These are phyloP conservation scores for Saccharomycopsis schoenii DNA, from an alignment of 805 yeast genomes.

Conservation along the genomic window DNA sequence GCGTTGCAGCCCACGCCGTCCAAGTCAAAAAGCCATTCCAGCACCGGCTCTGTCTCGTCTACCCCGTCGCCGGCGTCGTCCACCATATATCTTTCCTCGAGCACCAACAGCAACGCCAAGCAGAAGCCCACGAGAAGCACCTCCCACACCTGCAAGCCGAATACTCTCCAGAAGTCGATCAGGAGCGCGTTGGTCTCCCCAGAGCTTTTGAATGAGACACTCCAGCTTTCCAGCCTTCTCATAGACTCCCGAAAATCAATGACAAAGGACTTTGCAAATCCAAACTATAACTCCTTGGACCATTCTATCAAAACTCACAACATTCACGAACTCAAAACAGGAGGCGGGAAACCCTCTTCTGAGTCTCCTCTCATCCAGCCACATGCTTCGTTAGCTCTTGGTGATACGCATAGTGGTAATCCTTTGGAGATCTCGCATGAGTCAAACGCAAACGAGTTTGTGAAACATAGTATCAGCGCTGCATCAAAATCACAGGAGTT, in stretches of 20 bases:
- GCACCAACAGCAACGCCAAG: background rate
- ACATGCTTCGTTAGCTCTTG: background rate
- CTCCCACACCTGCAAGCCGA: background rate
- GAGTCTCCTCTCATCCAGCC: background rate
- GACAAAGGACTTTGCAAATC: conserved; percentile 17
- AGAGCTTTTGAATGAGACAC: conserved; percentile 11
- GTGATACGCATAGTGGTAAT: background rate
- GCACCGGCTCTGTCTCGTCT: background rate
- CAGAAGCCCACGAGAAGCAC: background rate
- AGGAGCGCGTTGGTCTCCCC: background rate
- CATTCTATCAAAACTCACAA: conserved; percentile 14
- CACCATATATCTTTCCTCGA: background rate
- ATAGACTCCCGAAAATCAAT: conserved; percentile 8
- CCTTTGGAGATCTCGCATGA: background rate
- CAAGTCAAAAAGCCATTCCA: background rate
- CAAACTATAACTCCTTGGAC: conserved; percentile 9
- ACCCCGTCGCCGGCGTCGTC: background rate
- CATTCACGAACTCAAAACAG: conserved; percentile 7
- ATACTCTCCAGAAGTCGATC: background rate
- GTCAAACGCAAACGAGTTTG: background rate
- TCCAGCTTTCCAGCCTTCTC: conserved; percentile 4
- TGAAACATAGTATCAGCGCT: background rate
- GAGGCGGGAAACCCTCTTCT: background rate
- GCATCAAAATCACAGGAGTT: background rate
- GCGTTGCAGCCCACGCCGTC: background rate